phyloP scores from a whole-genome alignment of 192 early-diverging fungal species.

The Kickxella alabastrina region DNA sequence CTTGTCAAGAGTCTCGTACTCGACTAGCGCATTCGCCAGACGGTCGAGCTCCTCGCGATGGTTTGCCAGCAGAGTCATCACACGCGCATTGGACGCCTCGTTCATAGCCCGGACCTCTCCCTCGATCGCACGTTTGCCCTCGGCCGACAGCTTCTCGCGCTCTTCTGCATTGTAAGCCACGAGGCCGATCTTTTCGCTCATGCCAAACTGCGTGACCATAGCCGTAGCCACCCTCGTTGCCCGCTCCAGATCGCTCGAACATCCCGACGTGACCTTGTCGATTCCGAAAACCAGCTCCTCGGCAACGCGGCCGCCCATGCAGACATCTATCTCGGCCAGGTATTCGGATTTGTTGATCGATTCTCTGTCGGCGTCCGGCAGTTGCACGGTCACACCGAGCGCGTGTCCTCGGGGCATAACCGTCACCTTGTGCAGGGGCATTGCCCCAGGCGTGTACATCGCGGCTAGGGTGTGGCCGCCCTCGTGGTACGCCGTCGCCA shows the following conservation, averaged over 20 bases:
- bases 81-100: constrained; percentile 67
- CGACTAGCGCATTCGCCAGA: constrained; percentile 87
- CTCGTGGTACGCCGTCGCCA: constrained; percentile 95
- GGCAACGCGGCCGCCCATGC: constrained; percentile 97
- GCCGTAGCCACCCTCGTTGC: constrained; percentile 84
- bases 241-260: constrained; percentile 84
- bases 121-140: constrained; percentile 82
- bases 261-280: constrained; percentile 93
- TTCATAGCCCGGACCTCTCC: constrained; percentile 76
- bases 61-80: constrained; percentile 63
- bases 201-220: constrained; percentile 91
- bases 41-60: constrained; percentile 87
- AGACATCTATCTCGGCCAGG: constrained; percentile 86
- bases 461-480: constrained; percentile 97
- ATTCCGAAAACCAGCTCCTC: constrained; percentile 95
- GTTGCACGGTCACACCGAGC: constrained; percentile 80
- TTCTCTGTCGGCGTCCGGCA: constrained; percentile 89
- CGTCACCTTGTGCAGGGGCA: constrained; percentile 97
- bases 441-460: constrained; percentile 89
- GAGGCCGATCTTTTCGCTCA: constrained; percentile 91
- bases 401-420: constrained; percentile 91
- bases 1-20: constrained; percentile 87
- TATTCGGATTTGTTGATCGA: constrained; percentile 78
- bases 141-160: constrained; percentile 61
- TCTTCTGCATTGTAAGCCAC: constrained; percentile 77